These are phyloP conservation scores for Posidonia oceanica DNA, from an alignment of 116 monocot species.

Conservation along the genomic window DNA sequence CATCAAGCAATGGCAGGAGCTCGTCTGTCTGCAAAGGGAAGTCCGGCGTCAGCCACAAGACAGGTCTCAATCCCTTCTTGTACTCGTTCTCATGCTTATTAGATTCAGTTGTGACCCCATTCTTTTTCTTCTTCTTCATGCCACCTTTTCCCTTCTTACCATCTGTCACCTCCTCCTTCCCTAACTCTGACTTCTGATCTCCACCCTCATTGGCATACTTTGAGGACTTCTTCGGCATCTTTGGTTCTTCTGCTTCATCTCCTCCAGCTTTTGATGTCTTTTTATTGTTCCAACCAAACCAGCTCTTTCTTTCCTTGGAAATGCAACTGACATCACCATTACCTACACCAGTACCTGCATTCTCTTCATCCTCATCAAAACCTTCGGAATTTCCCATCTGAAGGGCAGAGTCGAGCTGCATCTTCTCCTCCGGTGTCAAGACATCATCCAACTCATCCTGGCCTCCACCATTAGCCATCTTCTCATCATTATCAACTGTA, in stretches of 20 bases:
- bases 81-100: slow-evolving; percentile 88
- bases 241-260: slow-evolving; percentile 31
- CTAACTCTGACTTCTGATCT: slow-evolving; percentile 25
- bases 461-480: slow-evolving; percentile 27
- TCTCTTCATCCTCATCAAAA: slow-evolving; percentile 42
- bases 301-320: slow-evolving; percentile 75
- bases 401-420: slow-evolving; percentile 83
- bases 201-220: slow-evolving; percentile 33
- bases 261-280: slow-evolving; percentile 36
- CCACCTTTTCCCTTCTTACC: slow-evolving; percentile 58
- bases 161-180: slow-evolving; percentile 28
- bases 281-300: slow-evolving; percentile 88
- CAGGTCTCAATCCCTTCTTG: slow-evolving; percentile 88
- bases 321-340: slow-evolving; percentile 39
- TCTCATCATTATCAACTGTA: slow-evolving; percentile 62
- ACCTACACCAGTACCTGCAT: slow-evolving; percentile 8
- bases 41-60: slow-evolving; percentile 92
- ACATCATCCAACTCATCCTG: slow-evolving; percentile 74
- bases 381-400: slow-evolving; percentile 45
- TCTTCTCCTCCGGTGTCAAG: slow-evolving; percentile 81
- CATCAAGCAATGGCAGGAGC: slow-evolving; percentile 84
- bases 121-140: slow-evolving; percentile 78
- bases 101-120: slow-evolving; percentile 36
- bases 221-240: slow-evolving; percentile 21
- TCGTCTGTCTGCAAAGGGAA: slow-evolving; percentile 87